Base-by-base conservation (phyloP, 2,329 filamentous ascomycete genomes). In the Mycosphaerelloides madeirae region DNA sequence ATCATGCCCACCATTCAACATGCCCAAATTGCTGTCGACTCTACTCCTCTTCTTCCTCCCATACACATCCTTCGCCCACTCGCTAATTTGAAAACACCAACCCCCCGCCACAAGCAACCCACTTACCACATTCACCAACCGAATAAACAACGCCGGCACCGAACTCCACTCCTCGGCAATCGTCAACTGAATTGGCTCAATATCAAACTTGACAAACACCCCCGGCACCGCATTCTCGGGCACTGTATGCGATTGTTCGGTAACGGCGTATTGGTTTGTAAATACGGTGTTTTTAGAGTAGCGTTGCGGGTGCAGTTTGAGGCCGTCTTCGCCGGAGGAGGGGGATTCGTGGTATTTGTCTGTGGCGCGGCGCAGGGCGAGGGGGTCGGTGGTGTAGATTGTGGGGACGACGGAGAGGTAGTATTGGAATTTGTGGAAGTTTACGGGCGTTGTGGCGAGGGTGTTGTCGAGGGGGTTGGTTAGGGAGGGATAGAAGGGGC, bases 371-470 rank as follows among this genome's bases (percentile, higher is more conserved):
- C 52, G 48, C 76, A 65, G 81, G 25, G 65, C 58, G 6, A 59
- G 56, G 5, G 68, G 54, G 45, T 69, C 64, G 54, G 71, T 71
- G 36, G 73, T 89, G 75, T 97, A 98, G 60, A 94, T 80, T 4
- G 93, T 98, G 2, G 93, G 93, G 2, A 98, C 93, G 29, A 98
- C 78, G 31, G 87, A 95, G 63, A 97, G 77, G 73, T 93, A 97
- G 78, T 98, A 98, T 69, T 98, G 93, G 73, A 89, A 97, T 69
- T 93, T 94, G 79, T 91, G 84, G 74, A 96, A 97, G 74, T 95
- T 78, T 49, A 68, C 65, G 13, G 75, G 64, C n/a, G 86, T 91
- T 3, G 75, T 69, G 60, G 90, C 86, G 68, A 90, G 80, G 34
- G 93, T 97, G 55, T 84, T 83, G 71, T 97, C 93, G 60, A 98